A percentile compares a stretch with the other conserved stretches of the same genome.
phyloP scores from a whole-genome alignment of 1,139 yeast genomes.

The Magnusiomyces ingens region DNA sequence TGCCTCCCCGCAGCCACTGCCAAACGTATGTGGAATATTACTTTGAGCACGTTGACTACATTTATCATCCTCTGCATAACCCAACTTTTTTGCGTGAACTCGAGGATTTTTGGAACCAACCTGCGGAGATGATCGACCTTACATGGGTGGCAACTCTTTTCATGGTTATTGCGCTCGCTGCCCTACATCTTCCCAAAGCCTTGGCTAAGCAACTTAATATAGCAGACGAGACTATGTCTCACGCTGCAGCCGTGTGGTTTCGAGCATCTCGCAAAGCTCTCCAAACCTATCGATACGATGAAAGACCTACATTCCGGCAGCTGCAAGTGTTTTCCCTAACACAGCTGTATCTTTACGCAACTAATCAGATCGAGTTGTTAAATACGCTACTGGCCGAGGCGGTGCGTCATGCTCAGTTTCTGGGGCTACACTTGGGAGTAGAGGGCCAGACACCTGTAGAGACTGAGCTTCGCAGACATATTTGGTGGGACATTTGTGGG shows the following conservation, averaged over 20 bases:
- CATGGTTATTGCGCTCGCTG: constrained; percentile 28
- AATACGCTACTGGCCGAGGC: constrained; percentile 26
- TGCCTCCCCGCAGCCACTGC: constrained; percentile 10
- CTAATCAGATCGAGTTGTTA: constrained; percentile 28
- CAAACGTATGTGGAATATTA: constrained; percentile 23
- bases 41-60: constrained; percentile 27
- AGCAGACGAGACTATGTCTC: constrained; percentile 13
- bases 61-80: constrained; percentile 30
- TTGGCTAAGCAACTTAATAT: constrained; percentile 20
- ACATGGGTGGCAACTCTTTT: constrained; percentile 28
- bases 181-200: constrained; percentile 28
- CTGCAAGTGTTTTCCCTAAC: constrained; percentile 30
- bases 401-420: constrained; percentile 25
- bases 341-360: constrained; percentile 30
- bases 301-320: constrained; percentile 20
- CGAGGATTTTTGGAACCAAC: constrained; percentile 21
- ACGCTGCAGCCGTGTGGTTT: constrained; percentile 27
- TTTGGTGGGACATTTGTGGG: constrained; percentile 35
- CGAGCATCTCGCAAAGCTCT: constrained; percentile 27
- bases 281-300: constrained; percentile 19
- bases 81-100: constrained; percentile 24
- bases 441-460: constrained; percentile 25
- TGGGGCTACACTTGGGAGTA: constrained; percentile 26
- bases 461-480: constrained; percentile 29
- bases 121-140: constrained; percentile 17